phyloP scores from a whole-genome alignment of 2,329 filamentous ascomycete species.

The Botrytis paeoniae region DNA sequence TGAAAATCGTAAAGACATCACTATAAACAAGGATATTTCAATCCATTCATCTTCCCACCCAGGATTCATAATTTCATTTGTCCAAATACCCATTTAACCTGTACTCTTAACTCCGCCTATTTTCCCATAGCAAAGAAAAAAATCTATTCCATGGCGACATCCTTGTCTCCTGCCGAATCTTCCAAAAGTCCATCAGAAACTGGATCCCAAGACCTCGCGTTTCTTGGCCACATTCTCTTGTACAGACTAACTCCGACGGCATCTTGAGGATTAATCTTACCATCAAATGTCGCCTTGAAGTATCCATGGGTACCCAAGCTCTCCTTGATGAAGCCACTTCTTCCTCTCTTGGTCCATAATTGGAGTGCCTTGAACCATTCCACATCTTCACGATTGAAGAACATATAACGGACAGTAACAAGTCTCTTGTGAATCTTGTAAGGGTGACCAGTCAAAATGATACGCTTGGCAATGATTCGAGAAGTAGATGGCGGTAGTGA shows the following conservation, averaged over 20 bases:
- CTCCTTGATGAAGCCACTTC: conserved; percentile 92
- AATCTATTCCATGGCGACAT: conserved; percentile 13
- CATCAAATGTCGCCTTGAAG: conserved; percentile 98
- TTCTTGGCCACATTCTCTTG: conserved; percentile 79
- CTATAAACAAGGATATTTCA: background rate
- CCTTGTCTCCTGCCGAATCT: conserved; percentile 2
- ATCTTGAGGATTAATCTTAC: conserved; percentile 92
- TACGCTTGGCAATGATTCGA: conserved; percentile 87
- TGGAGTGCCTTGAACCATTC: conserved; percentile 97
- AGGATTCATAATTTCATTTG: conserved; percentile 16
- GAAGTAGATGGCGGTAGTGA: conserved; percentile 71
- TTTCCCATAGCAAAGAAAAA: background rate
- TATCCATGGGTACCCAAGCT: conserved; percentile 96
- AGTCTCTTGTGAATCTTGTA: conserved; percentile 99
- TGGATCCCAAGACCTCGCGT: conserved; percentile 45
- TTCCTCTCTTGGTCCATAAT: conserved; percentile 86
- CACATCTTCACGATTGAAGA: conserved; percentile 94
- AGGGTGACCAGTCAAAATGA: conserved; percentile 91
- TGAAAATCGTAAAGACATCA: background rate
- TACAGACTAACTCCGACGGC: conserved; percentile 87
- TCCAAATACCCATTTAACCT: conserved; percentile 12
- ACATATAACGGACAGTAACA: conserved; percentile 98
- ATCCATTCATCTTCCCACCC: background rate
- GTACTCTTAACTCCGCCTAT: conserved; percentile 7
- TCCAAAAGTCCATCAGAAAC: background rate